Percentiles rank a stretch among this genome's conserved stretches.
phyloP scores from a whole-genome alignment of 225 moss, liverwort and hornwort species.

The Lunularia cruciata region DNA sequence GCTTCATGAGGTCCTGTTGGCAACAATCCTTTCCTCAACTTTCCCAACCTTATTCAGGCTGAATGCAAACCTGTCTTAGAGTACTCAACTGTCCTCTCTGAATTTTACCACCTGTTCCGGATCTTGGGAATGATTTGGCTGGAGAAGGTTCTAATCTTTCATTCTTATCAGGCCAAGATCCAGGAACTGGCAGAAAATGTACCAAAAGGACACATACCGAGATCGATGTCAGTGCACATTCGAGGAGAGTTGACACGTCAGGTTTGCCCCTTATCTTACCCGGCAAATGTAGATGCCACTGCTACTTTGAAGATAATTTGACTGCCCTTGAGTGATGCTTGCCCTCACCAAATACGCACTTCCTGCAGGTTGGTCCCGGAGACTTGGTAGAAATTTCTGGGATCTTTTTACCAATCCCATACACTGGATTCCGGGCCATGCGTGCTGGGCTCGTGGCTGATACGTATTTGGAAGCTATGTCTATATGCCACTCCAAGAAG shows the following conservation, averaged over 20 bases:
- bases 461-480: conserved; percentile 93
- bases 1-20: no score
- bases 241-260: conserved; percentile 89
- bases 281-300: neutral
- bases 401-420: conserved; percentile 92
- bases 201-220: conserved; percentile 95
- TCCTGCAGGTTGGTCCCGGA: conserved; percentile 74
- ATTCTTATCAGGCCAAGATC: conserved; percentile 69
- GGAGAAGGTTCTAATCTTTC: no score
- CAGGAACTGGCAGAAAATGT: conserved; percentile 98
- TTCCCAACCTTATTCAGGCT: no score
- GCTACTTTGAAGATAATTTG: neutral
- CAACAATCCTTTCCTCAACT: no score
- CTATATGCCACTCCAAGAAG: conserved; percentile 83
- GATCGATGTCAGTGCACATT: conserved; percentile 87
- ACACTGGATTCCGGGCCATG: conserved; percentile 92
- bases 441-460: conserved; percentile 96
- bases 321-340: neutral
- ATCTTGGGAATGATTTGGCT: no score
- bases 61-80: no score
- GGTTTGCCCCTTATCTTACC: conserved; percentile 16
- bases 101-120: no score
- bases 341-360: neutral
- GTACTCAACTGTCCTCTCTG: no score
- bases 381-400: conserved; percentile 94